Conservation (phyloP, 2,329 filamentous ascomycete species). For the Neofusicoccum cordaticola region DNA sequence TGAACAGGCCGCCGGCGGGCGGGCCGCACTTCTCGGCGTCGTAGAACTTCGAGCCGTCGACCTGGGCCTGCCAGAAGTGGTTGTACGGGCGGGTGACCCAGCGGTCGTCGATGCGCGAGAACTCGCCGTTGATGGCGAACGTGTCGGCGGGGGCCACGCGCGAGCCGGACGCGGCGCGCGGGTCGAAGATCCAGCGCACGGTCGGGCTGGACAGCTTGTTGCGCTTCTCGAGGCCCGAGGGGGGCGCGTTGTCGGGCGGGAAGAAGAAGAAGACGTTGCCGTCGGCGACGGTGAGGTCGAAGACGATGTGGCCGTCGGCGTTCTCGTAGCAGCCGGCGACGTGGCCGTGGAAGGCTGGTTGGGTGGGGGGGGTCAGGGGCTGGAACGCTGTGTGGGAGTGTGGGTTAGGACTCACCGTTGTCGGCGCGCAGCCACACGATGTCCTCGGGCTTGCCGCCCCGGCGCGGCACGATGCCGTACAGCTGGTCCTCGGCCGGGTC, state of each 20-base stretch:
- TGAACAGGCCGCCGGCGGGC: slow-evolving; percentile 32
- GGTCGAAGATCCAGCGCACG: slow-evolving; percentile 43
- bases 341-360: slow-evolving; percentile 41
- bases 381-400: neutral
- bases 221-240: slow-evolving; percentile 35
- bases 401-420: slow-evolving; percentile 41
- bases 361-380: neutral
- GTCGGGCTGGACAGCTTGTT: slow-evolving; percentile 40
- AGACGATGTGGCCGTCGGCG: slow-evolving; percentile 34
- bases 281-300: slow-evolving; percentile 40
- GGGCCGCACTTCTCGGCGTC: slow-evolving; percentile 33
- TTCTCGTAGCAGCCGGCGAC: slow-evolving; percentile 44
- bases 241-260: slow-evolving; percentile 34
- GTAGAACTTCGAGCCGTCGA: slow-evolving; percentile 33
- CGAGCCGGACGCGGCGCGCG: slow-evolving; percentile 27
- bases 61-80: slow-evolving; percentile 41
- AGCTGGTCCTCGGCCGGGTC: slow-evolving; percentile 53
- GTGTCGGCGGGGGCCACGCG: slow-evolving; percentile 30
- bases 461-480: slow-evolving; percentile 54
- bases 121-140: slow-evolving; percentile 42
- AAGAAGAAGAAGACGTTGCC: slow-evolving; percentile 46
- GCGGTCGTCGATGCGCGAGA: slow-evolving; percentile 47
- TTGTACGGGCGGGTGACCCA: slow-evolving; percentile 40
- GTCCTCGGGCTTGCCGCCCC: slow-evolving; percentile 51
- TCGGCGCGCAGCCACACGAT: slow-evolving; percentile 53